Percentiles rank a stretch among this genome's conserved stretches.
Evolutionary conservation across 108 stramenopile genomes (phyloP).

Genomic region (Heterococcus sp.): DNA sequence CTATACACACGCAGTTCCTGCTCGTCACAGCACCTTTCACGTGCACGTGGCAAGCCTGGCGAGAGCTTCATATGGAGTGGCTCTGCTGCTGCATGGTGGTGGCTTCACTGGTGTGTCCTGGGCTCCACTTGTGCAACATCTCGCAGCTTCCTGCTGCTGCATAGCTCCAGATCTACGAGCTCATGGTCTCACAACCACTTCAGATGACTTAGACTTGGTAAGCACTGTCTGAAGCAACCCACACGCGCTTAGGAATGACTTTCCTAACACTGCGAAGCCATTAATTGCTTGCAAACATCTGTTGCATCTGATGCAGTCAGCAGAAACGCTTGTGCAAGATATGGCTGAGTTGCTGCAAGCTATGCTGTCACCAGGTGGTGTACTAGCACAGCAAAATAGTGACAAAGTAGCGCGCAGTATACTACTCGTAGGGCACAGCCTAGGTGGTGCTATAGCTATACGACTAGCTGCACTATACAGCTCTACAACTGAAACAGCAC

Average conservation of each 20-base stretch:
- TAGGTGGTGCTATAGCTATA: conserved; percentile 33
- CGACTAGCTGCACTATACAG: conserved; percentile 10
- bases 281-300: background rate
- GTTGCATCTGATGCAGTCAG: too few species aligned
- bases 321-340: too few species aligned
- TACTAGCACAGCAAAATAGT: too few species aligned
- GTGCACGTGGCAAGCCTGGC: too few species aligned
- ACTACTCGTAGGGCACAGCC: conserved; percentile 13
- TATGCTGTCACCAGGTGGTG: too few species aligned
- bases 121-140: conserved; percentile 15
- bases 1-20: too few species aligned
- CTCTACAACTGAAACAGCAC: background rate
- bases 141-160: conserved; percentile 12
- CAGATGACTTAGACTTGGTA: conserved; percentile 5
- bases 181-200: conserved; percentile 10
- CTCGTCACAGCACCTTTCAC: too few species aligned
- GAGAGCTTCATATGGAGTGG: too few species aligned
- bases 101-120: conserved; percentile 46
- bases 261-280: background rate
- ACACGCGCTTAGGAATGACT: background rate
- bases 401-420: too few species aligned
- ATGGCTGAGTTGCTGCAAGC: too few species aligned
- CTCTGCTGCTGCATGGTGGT: background rate
- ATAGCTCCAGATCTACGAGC: conserved; percentile 33
- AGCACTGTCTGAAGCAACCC: background rate